These are phyloP conservation scores for Trichoderma koningii DNA, from an alignment of 2,329 filamentous ascomycete species.

Conservation along the genomic window DNA sequence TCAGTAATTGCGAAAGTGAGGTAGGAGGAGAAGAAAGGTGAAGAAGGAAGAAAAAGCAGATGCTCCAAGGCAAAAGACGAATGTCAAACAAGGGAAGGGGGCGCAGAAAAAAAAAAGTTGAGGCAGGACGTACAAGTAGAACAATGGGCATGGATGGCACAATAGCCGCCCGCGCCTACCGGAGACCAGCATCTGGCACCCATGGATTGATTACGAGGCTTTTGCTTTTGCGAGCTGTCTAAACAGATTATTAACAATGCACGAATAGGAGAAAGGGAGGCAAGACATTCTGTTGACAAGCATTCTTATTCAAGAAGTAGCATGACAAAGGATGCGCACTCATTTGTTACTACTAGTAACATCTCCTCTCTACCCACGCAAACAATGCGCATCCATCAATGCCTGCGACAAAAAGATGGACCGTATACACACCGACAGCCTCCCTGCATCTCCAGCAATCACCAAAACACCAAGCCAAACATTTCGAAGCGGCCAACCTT, in stretches of 20 bases:
- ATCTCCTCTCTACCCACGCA: too few relatives aligned
- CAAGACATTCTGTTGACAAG: too few relatives aligned
- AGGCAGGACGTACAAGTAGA: conserved; percentile 10
- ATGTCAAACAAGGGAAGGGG: conserved; percentile 4
- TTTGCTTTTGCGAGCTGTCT: background rate
- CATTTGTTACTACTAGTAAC: too few relatives aligned
- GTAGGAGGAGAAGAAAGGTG: background rate
- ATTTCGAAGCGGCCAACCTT: background rate
- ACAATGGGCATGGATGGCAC: conserved; percentile 9
- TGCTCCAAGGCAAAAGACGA: background rate
- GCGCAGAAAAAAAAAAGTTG: background rate
- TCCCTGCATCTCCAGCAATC: background rate
- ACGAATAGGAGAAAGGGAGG: background rate
- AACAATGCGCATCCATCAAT: background rate
- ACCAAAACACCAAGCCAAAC: background rate
- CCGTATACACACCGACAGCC: background rate
- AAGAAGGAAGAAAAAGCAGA: background rate
- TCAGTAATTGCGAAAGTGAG: background rate
- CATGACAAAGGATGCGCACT: too few relatives aligned
- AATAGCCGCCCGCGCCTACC: conserved; percentile 24
- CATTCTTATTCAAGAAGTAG: too few relatives aligned
- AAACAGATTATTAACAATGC: too few relatives aligned
- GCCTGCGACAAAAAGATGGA: background rate
- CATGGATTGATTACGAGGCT: background rate
- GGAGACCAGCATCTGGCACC: conserved; percentile 18